Percentiles rank a stretch among this genome's conserved stretches.
Conservation (phyloP, 2,329 filamentous ascomycete genomes). For the Colletotrichum sidae region DNA sequence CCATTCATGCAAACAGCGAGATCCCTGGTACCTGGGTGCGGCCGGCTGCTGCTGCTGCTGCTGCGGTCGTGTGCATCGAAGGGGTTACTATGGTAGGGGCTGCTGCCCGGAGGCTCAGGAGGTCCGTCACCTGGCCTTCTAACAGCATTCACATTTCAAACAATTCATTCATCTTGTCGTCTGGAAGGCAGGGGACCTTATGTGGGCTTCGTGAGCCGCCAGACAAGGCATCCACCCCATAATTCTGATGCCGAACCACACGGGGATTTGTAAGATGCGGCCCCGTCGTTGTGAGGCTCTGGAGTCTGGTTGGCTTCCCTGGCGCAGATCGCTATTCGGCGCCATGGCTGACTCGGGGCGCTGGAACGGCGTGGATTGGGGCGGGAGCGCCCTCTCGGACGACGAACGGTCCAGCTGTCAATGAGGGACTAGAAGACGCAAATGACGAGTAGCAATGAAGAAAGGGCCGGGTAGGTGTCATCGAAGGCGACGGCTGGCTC, state of each 20-base stretch:
- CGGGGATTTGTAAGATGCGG: slow-evolving; percentile 30
- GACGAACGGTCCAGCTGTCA: slow-evolving; percentile 24
- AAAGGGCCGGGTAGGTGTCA: neutral
- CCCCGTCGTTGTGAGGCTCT: slow-evolving; percentile 21
- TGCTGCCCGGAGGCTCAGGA: slow-evolving; percentile 19
- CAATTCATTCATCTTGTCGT: slow-evolving; percentile 14
- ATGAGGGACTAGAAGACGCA: slow-evolving; percentile 8
- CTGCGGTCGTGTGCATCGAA: neutral
- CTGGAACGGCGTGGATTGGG: slow-evolving; percentile 7
- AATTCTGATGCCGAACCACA: slow-evolving; percentile 22
- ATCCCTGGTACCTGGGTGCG: slow-evolving; percentile 12
- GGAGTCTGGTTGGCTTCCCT: slow-evolving; percentile 32
- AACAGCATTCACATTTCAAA: slow-evolving; percentile 11
- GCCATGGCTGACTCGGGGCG: slow-evolving; percentile 17
- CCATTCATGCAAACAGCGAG: slow-evolving; percentile 25
- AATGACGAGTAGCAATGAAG: neutral
- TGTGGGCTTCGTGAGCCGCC: slow-evolving; percentile 28
- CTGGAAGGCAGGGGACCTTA: neutral
- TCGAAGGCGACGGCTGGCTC: neutral
- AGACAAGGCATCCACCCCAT: slow-evolving; percentile 6
- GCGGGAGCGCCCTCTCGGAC: slow-evolving; percentile 2
- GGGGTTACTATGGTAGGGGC: neutral
- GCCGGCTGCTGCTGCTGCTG: neutral
- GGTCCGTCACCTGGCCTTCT: slow-evolving; percentile 16
- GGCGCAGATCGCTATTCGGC: slow-evolving; percentile 32